Base-by-base conservation (phyloP, 1,139 yeast genomes). In the Sugiyamaella grinbergsii region DNA sequence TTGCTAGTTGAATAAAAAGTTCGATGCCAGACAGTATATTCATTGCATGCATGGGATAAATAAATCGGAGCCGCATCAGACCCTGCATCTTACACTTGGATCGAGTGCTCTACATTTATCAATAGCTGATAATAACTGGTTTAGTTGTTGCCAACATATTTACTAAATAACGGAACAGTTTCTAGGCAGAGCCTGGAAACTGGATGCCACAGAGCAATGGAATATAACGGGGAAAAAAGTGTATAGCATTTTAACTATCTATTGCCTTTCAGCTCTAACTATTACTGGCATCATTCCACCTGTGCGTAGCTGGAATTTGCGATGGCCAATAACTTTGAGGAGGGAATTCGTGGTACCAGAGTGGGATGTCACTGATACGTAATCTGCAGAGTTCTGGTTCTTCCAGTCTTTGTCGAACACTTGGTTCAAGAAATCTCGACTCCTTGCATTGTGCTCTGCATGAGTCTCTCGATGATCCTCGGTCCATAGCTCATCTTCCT, bases 271-370 rank as follows among this genome's bases (percentile, higher is more conserved):
- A n/a, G 60, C 61, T 40, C 51, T 50, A 8, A 82, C 75, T 10
- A 81, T 76, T 18, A 82, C 73, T 1, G 87, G 87, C 24, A 82
- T 74, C 81, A 82, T 79, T 3, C 85, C 87, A 0, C 88, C 88
- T 0, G 87, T 81, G 11, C 80, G 75, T 40, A 82, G 73, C 13
- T 80, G 73, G 61, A 80, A 82, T 43, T 69, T 68, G 50, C 85
- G 69, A 61, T 82, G 88, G 1, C 75, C 75, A 36, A 76, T 62
- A 0, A 77, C 85, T 22, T 77, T 71, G 10, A 82, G 67, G 33
- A 81, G 70, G 28, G 80, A 72, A 53, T 82, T 67, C 29, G 82
- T 80, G 18, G 81, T 78, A 4, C 86, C 87, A 0, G 85, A 81
- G 62, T 83, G 88, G 4, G 83, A 76, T 0, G 87, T 80, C 36